Conservation (phyloP, 2,329 filamentous ascomycete genomes). For the Phialocephala subalpina region DNA sequence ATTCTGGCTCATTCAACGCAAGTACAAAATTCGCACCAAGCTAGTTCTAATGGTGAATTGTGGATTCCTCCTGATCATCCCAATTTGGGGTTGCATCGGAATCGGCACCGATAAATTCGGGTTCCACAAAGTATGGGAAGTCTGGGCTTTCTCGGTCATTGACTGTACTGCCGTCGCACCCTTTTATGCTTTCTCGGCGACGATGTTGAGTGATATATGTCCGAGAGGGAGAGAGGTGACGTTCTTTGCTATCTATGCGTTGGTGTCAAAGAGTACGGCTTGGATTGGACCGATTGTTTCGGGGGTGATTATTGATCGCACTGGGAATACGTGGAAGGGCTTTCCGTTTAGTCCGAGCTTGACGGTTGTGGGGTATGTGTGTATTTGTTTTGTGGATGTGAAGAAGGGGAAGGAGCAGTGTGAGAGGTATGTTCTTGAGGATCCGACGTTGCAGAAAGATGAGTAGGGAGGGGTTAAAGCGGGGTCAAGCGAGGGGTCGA, state of each 20-base stretch:
- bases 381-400: slow-evolving; percentile 21
- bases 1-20: slow-evolving; percentile 68
- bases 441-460: slow-evolving; percentile 11
- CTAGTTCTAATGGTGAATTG: slow-evolving; percentile 68
- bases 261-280: slow-evolving; percentile 72
- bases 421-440: slow-evolving; percentile 20
- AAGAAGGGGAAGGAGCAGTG: slow-evolving; percentile 19
- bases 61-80: slow-evolving; percentile 57
- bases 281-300: slow-evolving; percentile 74
- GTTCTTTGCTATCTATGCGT: slow-evolving; percentile 74
- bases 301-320: slow-evolving; percentile 59
- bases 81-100: slow-evolving; percentile 53
- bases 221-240: slow-evolving; percentile 63
- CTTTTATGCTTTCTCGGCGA: slow-evolving; percentile 20
- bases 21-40: slow-evolving; percentile 67
- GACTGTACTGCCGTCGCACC: slow-evolving; percentile 19
- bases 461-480: neutral
- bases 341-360: slow-evolving; percentile 16
- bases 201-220: slow-evolving; percentile 23
- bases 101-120: slow-evolving; percentile 53
- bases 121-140: slow-evolving; percentile 54
- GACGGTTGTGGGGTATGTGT: slow-evolving; percentile 16
- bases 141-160: slow-evolving; percentile 44
- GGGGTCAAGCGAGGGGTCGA: neutral
- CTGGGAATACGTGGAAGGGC: slow-evolving; percentile 16